Evolutionary conservation across 441 rosid species (phyloP).

Genomic region (Bruguiera hainesii): DNA sequence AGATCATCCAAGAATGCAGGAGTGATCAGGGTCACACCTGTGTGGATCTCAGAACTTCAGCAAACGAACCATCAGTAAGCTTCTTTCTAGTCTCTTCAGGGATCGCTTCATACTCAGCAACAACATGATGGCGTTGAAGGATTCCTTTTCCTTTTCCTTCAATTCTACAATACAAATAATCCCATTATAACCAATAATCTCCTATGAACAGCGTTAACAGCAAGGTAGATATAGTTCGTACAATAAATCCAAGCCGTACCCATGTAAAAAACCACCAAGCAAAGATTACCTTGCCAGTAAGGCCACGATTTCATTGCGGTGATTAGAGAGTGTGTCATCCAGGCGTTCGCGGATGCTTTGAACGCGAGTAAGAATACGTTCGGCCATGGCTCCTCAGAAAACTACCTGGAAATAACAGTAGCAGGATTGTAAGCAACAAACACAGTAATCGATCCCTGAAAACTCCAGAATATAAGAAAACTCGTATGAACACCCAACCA

Average conservation of each 20-base stretch:
- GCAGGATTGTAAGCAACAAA: slow-evolving; percentile 17
- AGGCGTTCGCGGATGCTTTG: slow-evolving; percentile 95
- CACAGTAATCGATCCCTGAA: slow-evolving; percentile 3
- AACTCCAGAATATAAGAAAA: slow-evolving; percentile 6
- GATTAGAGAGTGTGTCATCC: slow-evolving; percentile 63
- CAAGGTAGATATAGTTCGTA: neutral
- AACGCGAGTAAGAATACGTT: slow-evolving; percentile 63
- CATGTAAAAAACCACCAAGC: no score
- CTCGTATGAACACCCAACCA: slow-evolving; percentile 14
- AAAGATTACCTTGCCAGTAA: slow-evolving; percentile 66
- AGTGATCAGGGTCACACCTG: slow-evolving; percentile 43
- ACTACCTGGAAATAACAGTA: neutral
- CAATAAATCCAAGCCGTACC: no score
- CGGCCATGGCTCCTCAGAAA: slow-evolving; percentile 31
- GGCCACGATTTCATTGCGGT: slow-evolving; percentile 84
- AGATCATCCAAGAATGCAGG: neutral
- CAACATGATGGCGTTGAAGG: slow-evolving; percentile 73
- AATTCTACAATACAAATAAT: slow-evolving; percentile 37
- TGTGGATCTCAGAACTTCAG: slow-evolving; percentile 62
- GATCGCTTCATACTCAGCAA: slow-evolving; percentile 75
- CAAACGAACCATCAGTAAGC: slow-evolving; percentile 59
- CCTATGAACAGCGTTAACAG: neutral
- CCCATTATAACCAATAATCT: neutral
- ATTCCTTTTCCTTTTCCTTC: slow-evolving; percentile 84
- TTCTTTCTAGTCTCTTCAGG: slow-evolving; percentile 59